Conservation (phyloP, 2,329 filamentous ascomycete genomes). For the Fusarium acutatum region DNA sequence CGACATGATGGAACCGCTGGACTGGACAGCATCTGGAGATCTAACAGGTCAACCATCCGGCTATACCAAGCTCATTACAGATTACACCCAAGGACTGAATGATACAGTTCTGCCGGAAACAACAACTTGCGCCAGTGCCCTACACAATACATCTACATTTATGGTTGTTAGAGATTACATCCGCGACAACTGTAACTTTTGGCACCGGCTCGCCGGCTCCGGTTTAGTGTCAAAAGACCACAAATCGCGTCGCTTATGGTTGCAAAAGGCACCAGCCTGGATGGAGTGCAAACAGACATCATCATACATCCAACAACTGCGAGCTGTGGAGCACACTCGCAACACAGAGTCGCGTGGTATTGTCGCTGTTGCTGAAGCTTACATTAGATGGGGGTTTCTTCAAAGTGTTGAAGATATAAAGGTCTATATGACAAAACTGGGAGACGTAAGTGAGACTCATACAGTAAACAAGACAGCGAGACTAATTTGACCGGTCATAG, state of each 20-base stretch:
- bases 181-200: background rate
- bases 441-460: background rate
- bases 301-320: background rate
- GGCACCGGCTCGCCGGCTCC: background rate
- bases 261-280: accelerated
- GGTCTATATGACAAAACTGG: conserved; percentile 6
- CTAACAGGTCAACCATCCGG: accelerated
- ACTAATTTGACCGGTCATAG: background rate
- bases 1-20: accelerated
- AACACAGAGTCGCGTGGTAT: background rate
- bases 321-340: background rate
- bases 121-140: accelerated
- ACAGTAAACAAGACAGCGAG: background rate
- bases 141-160: background rate
- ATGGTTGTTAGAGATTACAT: background rate
- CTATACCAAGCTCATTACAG: accelerated
- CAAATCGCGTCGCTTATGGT: background rate
- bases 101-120: background rate
- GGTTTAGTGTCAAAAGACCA: background rate
- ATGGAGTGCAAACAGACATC: background rate
- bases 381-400: conserved; percentile 14
- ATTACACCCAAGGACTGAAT: accelerated
- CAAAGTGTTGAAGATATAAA: background rate
- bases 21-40: background rate
- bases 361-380: conserved; percentile 1